Evolutionary conservation across 1,284 basidiomycete species (phyloP), one percentile per base, ranked within the genome.

Genomic region (Cryptococcus depauperatus): DNA sequence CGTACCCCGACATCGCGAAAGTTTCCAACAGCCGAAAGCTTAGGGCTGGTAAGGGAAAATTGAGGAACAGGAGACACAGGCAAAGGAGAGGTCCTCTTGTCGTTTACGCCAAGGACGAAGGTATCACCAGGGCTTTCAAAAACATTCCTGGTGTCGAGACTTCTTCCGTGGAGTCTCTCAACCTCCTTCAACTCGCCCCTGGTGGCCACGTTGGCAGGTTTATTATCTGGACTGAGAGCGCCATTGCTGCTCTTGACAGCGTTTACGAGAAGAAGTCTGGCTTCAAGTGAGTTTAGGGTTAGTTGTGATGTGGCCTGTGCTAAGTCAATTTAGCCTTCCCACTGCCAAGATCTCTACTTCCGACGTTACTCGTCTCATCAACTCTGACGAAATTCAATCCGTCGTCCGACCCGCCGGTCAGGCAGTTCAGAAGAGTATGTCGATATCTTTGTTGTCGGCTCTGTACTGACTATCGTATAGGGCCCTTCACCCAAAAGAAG

Each of bases 401-500:
- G 85, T 96, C 65, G 81, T 96, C 61, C 88, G 92, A 67, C 84
- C 87, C 44, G 70, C 71, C 52, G 76, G 74, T 58, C 76, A 75
- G 60, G 56, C 65, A 56, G 73, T 74, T 74, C 58, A 74, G 55
- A 72, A 71, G 70, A 60, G 67, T 62, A 38, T 43, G 61, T 62
- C 40, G 14, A 1, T 8, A 13, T 27, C 16, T 25, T 18, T 21
- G 11, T n/a, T 5, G 8, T 30, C 35, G 14, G 18, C 28, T 29
- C 3, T 43, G 7, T 23, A 11, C 38, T 39, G 25, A 34, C 29
- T 41, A 19, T 28, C 33, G 16, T 5, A 3, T 47, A 64, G 61
- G 91, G 68, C 91, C 92, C 57, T 95, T 89, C 87, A 91, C 90
- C 57, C 93, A 97, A 78, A 92, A 92, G 85, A 97, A 97, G 86